Evolutionary conservation across 129 eudicot species (phyloP).

Genomic region (Pulicaria dysenterica): DNA sequence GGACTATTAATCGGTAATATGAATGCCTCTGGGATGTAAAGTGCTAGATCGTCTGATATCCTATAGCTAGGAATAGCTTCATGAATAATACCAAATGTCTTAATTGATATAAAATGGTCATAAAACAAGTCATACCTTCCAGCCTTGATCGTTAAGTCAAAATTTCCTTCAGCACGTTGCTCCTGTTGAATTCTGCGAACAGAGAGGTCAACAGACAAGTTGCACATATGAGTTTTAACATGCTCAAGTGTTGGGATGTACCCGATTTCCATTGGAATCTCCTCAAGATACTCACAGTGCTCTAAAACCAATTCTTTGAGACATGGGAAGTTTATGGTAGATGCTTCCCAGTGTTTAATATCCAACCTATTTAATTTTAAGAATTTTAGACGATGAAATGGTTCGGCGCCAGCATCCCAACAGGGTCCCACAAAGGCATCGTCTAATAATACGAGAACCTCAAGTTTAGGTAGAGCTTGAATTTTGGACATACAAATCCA

Average conservation of each 20-base stretch:
- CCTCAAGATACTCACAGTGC: conserved; percentile 15
- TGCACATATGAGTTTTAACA: background rate
- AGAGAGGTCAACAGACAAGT: background rate
- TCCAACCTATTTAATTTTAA: background rate
- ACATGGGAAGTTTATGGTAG: conserved; percentile 8
- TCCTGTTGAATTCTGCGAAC: no score
- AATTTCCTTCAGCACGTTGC: no score
- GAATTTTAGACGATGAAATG: conserved; percentile 2
- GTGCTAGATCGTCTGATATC: no score
- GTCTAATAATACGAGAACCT: background rate
- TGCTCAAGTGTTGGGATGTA: conserved; percentile 30
- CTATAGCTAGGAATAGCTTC: no score
- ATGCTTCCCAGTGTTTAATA: background rate
- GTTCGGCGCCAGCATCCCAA: background rate
- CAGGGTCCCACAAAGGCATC: background rate
- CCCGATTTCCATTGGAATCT: conserved; percentile 31
- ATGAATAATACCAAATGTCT: no score
- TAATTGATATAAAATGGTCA: no score
- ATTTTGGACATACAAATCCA: background rate
- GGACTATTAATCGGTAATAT: no score
- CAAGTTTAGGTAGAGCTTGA: conserved; percentile 1
- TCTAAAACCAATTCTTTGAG: conserved; percentile 5
- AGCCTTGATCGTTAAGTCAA: no score
- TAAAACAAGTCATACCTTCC: no score
- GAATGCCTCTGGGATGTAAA: no score